Evolutionary conservation across 2,329 filamentous ascomycete genomes (phyloP).

Genomic region (Ophiostoma sp.): DNA sequence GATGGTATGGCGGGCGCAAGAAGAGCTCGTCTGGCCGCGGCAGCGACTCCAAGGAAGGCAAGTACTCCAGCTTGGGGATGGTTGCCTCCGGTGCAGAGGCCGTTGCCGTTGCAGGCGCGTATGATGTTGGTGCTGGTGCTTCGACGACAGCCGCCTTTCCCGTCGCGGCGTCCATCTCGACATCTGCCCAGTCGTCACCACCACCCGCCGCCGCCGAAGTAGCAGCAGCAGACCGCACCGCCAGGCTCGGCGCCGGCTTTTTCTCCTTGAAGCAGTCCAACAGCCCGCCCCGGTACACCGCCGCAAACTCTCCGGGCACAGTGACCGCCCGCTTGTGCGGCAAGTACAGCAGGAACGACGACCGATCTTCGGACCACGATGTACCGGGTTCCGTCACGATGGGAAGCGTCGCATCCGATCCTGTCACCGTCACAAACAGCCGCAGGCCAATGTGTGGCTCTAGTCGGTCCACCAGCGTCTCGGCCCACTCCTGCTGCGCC

Average conservation of each 20-base stretch:
- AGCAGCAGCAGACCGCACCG: neutral
- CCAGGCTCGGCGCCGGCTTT: conserved; percentile 17
- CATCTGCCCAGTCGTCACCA: conserved; percentile 48
- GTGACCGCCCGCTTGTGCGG: conserved; percentile 37
- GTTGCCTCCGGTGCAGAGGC: neutral
- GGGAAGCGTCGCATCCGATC: conserved; percentile 27
- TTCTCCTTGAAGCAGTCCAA: conserved; percentile 40
- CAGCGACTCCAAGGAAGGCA: conserved; percentile 46
- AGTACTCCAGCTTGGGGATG: conserved; percentile 33
- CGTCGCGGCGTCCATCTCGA: conserved; percentile 39
- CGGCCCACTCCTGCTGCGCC: conserved; percentile 44
- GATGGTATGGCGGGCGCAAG: conserved; percentile 49
- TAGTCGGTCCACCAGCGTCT: conserved; percentile 44
- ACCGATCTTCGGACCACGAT: conserved; percentile 41
- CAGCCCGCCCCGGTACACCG: conserved; percentile 40
- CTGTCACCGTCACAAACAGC: conserved; percentile 38
- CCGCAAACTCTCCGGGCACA: conserved; percentile 39
- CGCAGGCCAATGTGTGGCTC: conserved; percentile 35
- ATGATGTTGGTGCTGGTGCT: neutral
- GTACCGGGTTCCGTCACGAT: conserved; percentile 33
- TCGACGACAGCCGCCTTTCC: conserved; percentile 41
- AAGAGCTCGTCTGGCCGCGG: conserved; percentile 52
- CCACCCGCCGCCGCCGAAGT: conserved; percentile 21
- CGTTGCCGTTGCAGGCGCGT: neutral
- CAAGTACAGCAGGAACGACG: conserved; percentile 43